Conservation (phyloP, 805 yeast species). For the Isabelozyma gotoi region DNA sequence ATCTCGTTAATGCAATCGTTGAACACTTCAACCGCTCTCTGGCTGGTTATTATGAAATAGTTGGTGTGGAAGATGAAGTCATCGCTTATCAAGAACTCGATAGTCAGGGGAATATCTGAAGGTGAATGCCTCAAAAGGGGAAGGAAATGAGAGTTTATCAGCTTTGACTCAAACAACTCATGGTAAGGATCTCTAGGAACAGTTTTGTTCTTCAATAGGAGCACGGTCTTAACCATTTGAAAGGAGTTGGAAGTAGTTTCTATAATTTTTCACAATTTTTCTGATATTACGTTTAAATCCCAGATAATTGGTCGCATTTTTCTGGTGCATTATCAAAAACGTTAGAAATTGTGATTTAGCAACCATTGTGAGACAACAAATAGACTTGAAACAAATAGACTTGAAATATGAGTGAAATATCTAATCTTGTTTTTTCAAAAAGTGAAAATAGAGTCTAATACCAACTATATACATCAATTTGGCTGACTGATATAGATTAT, state of each 20-base stretch:
- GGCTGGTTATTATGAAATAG: conserved; percentile 79
- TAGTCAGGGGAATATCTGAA: conserved; percentile 46
- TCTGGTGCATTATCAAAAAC: too few relatives aligned
- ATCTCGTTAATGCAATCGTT: conserved; percentile 40
- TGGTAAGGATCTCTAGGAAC: conserved; percentile 68
- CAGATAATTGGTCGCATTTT: background rate
- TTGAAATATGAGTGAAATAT: too few relatives aligned
- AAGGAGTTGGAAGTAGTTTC: background rate
- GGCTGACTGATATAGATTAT: too few relatives aligned
- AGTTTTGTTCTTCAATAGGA: conserved; percentile 72
- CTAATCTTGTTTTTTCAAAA: too few relatives aligned
- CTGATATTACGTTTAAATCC: background rate
- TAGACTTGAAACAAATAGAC: too few relatives aligned
- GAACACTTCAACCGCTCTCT: conserved; percentile 84
- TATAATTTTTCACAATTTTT: too few relatives aligned
- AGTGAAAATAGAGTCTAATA: too few relatives aligned
- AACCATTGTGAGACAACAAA: too few relatives aligned
- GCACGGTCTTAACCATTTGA: conserved; percentile 20
- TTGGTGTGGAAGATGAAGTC: conserved; percentile 41
- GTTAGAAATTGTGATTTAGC: too few relatives aligned
- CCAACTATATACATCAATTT: too few relatives aligned
- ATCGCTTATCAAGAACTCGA: conserved; percentile 41
- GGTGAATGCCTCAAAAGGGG: conserved; percentile 74
- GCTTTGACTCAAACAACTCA: conserved; percentile 32
- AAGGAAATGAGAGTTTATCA: conserved; percentile 52